Conservation (phyloP, 768 basidiomycete species). For the Pleurotus cornucopiae region DNA sequence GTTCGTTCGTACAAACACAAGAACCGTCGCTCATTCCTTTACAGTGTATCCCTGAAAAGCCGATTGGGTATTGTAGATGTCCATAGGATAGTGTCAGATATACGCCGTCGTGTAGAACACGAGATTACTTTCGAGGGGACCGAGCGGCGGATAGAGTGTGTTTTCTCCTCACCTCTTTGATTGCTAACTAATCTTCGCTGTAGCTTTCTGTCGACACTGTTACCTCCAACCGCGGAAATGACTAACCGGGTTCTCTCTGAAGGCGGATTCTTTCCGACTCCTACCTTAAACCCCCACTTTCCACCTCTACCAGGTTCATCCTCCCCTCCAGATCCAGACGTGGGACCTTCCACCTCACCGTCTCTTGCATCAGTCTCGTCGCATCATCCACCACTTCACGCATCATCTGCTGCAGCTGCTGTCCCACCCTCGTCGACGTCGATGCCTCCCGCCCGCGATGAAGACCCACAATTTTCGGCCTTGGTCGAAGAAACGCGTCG, state of each 20-base stretch:
- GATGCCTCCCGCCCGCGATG: conserved; percentile 10
- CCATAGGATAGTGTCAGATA: conserved; percentile 63
- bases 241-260: conserved; percentile 65
- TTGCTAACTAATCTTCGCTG: neutral
- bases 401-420: conserved; percentile 17
- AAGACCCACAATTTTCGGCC: conserved; percentile 48
- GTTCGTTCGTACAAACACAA: too few species aligned
- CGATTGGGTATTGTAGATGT: conserved; percentile 70
- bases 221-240: conserved; percentile 70
- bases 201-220: conserved; percentile 71
- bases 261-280: conserved; percentile 41
- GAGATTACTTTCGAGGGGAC: conserved; percentile 59
- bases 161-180: conserved; percentile 8
- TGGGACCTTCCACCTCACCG: neutral
- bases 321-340: neutral
- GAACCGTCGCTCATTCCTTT: neutral
- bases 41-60: conserved; percentile 79
- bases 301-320: neutral
- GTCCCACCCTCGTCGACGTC: conserved; percentile 22
- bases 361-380: neutral
- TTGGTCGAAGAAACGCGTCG: conserved; percentile 69
- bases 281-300: neutral
- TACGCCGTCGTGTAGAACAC: conserved; percentile 73
- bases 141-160: conserved; percentile 54
- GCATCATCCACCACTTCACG: neutral